Conservation (phyloP, 257 asterid genomes). For the Scutellaria galericulata region DNA sequence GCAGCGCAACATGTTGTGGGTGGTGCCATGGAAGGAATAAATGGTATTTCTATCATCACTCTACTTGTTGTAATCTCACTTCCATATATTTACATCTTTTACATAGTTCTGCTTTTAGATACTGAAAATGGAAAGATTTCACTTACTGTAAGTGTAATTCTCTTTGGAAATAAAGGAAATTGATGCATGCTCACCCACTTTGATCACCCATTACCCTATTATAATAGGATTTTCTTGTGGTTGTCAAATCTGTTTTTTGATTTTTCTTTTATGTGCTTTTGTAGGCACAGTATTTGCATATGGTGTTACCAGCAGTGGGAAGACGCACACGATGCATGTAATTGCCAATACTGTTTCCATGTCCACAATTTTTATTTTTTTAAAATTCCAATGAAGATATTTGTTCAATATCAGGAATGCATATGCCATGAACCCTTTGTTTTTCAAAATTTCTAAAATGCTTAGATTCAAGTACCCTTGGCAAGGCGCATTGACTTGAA, state of each 20-base stretch:
- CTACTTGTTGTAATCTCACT: constrained; percentile 15
- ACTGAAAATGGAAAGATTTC: neutral
- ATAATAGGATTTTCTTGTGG: constrained; percentile 11
- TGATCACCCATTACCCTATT: constrained; percentile 5
- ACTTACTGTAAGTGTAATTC: constrained; percentile 1
- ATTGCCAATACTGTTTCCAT: constrained; percentile 26
- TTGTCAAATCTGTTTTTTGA: constrained; percentile 28
- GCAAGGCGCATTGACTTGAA: constrained; percentile 19
- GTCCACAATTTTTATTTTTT: constrained; percentile 23
- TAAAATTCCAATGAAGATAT: neutral
- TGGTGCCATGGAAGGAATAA: constrained; percentile 89
- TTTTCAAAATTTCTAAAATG: constrained; percentile 1
- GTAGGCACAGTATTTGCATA: constrained; percentile 87
- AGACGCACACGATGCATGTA: constrained; percentile 94
- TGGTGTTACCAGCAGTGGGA: constrained; percentile 93
- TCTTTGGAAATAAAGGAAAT: constrained; percentile 9
- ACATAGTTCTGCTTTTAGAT: constrained; percentile 2
- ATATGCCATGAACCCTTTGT: constrained; percentile 16
- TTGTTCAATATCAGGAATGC: neutral
- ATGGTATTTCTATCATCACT: constrained; percentile 51
- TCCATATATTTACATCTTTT: neutral
- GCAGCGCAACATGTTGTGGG: constrained; percentile 83
- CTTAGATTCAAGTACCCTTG: constrained; percentile 1
- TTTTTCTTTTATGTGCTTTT: constrained; percentile 25
- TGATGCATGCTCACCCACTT: constrained; percentile 24